phyloP scores from a whole-genome alignment of 1,139 yeast species.

The Diutina scorzettiae region DNA sequence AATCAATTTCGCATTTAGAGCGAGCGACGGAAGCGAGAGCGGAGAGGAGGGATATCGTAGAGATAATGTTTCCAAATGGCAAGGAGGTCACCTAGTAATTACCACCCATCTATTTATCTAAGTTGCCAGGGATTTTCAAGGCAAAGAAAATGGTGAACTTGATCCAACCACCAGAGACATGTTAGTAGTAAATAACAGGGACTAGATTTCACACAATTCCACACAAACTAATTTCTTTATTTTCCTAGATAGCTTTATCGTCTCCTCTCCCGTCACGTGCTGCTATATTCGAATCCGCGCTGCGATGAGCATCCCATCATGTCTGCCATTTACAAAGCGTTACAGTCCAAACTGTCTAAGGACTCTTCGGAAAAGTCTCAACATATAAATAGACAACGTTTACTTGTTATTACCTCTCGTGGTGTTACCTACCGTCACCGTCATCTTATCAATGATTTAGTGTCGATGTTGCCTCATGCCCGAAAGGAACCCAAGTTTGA shows the following conservation, averaged over 20 bases:
- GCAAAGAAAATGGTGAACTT: no score
- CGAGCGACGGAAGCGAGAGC: no score
- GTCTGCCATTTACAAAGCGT: slow-evolving; percentile 62
- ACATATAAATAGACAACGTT: slow-evolving; percentile 67
- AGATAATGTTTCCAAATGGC: no score
- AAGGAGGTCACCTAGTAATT: no score
- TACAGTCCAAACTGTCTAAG: slow-evolving; percentile 38
- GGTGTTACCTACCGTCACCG: slow-evolving; percentile 94
- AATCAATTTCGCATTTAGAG: no score
- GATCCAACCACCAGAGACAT: no score
- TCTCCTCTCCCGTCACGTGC: background rate
- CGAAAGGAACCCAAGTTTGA: slow-evolving; percentile 95
- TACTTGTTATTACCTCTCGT: slow-evolving; percentile 81
- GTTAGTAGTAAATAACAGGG: no score
- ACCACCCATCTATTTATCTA: no score
- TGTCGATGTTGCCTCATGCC: slow-evolving; percentile 79
- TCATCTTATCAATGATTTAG: slow-evolving; percentile 77
- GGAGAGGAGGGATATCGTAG: no score
- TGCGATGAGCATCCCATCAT: slow-evolving; percentile 14
- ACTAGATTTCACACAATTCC: no score
- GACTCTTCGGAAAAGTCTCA: slow-evolving; percentile 36
- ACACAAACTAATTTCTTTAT: background rate
- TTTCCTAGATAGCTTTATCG: background rate
- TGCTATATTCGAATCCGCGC: background rate
- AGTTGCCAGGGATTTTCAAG: no score